Evolutionary conservation across 2,329 filamentous ascomycete genomes (phyloP), one percentile per base, ranked within the genome.

Genomic region (Exophiala lecanii-corni): DNA sequence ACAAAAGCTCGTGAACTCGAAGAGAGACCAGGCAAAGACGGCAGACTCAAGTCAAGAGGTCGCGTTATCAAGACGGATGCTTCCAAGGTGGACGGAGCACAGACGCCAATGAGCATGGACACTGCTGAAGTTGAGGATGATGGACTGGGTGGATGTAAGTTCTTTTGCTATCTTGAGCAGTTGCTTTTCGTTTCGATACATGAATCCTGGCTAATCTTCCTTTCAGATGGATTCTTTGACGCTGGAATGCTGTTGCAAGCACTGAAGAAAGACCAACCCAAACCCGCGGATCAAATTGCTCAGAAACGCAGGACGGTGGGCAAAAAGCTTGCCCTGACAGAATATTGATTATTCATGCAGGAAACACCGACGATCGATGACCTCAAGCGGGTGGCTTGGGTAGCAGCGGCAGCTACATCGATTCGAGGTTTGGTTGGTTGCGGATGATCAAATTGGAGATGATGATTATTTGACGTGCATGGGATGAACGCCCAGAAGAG

Each of bases 181-280:
- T n/a, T n/a, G n/a, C n/a, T n/a, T n/a, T n/a, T n/a, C n/a, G n/a
- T n/a, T n/a, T n/a, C n/a, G n/a, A n/a, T n/a, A n/a, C n/a, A n/a
- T n/a, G n/a, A n/a, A n/a, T n/a, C n/a, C n/a, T n/a, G n/a, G n/a
- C n/a, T n/a, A n/a, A 58, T 40, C n/a, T 16, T 28, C 43, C 64
- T 57, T 18, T 13, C 60, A 95, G 89, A 96, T 72, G 91, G 91
- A 21, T 96, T 97, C 73, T 97, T 97, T 67, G 91, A 97, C 62
- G 89, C 91, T 1, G 91, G 91, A 10, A 94, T 96, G 88, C 77
- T 96, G 4, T 73, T 92, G 17, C 86, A 94, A 62, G 59, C 58
- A 17, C 57, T 64, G 33, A 64, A 65, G 36, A 61, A 62, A 44
- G 62, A 69, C 13, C 64, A 65, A 41, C 57, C 64, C 6, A 61